Evolutionary conservation across 179 eudicot species (phyloP), one percentile per base, ranked within the genome.

Genomic region (Corrigiola litoralis): DNA sequence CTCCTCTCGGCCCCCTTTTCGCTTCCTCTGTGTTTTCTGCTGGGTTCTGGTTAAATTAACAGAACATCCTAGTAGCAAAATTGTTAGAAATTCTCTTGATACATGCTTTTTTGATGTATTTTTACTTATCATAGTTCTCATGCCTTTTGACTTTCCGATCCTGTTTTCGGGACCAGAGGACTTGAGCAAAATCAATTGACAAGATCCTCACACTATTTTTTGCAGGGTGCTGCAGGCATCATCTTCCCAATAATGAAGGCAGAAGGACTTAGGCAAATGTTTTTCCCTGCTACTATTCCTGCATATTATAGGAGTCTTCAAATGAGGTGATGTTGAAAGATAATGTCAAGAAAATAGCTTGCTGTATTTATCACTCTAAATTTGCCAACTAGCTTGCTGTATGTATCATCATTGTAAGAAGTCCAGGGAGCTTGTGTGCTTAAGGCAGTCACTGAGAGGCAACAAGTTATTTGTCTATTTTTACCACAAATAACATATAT

Each of bases 201-300:
- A 50, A 37, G 1, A 4, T 14, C 23, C 40, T 25, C 49, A 41
- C 54, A 29, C 18, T n/a, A n/a, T 21, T n/a, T 33, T 18, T 12
- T 68, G 64, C 91, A 90, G 97, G 78, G 85, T 65, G 97, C 96
- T 42, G 86, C 94, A 21, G 95, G 87, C 64, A 90, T 90, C 36
- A 90, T 90, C 60, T 81, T 84, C 46, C 97, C 97, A 0, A 90
- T 90, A 21, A 90, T 90, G 57, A 88, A 81, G 82, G 92, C 94
- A 5, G 97, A 90, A 79, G 96, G 97, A 53, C 75, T 86, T 33
- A 77, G 97, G 76, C 88, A 88, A 50, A 86, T 90, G 97, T 88
- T 90, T 65, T 90, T 90, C 75, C 94, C 97, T 18, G 87, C 87
- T 40, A 88, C 90, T 20, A 80, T 86, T 65, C 94, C 96, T 28